Base-by-base conservation (phyloP, 805 yeast species). In the Wickerhamiella lipophila region DNA sequence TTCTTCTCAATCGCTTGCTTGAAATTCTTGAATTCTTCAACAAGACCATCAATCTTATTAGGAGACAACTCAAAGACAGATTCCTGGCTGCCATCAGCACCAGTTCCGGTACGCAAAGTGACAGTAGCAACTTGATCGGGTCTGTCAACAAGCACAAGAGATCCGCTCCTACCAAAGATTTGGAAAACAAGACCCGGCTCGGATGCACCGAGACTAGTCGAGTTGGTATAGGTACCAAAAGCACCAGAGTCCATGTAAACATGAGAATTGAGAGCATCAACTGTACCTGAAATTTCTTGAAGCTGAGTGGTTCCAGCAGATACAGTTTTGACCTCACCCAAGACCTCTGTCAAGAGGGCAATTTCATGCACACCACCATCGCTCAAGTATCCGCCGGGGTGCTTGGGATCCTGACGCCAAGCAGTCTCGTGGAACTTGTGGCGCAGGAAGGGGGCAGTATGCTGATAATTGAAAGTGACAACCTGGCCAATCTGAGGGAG, bases 341-440 rank as follows among this genome's bases (percentile, higher is more conserved):
- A 70, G 16, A 86, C 78, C 52, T 78, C 85, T 7, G 95, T 86
- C 55, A 88, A 73, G 34, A 86, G 68, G 2, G 95, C 95, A 63
- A 88, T 69, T 65, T 88, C 96, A 66, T 89, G 97, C 21, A 89
- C 97, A 62, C 96, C 97, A 60, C 96, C 96, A 60, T 89, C 97
- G 51, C 89, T 80, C 58, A 89, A 70, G 66, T 72, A 88, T 0
- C 96, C 96, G 49, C 97, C 97, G 56, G 87, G 75, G 62, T 89
- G 96, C 64, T 85, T 80, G 27, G 97, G 96, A 43, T 79, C 72
- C 62, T 75, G 77, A 73, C 96, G 81, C 97, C 97, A 89, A 13
- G 79, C 49, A 1, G 96, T 88, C 42, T 63, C 62, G 54, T 70
- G 66, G 62, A 76, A 76, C 58, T 71, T 72, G 62, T 69, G 68